Evolutionary conservation across 345 rosid species (phyloP), one percentile per base, ranked within the genome.

Genomic region (Salix purpurea): DNA sequence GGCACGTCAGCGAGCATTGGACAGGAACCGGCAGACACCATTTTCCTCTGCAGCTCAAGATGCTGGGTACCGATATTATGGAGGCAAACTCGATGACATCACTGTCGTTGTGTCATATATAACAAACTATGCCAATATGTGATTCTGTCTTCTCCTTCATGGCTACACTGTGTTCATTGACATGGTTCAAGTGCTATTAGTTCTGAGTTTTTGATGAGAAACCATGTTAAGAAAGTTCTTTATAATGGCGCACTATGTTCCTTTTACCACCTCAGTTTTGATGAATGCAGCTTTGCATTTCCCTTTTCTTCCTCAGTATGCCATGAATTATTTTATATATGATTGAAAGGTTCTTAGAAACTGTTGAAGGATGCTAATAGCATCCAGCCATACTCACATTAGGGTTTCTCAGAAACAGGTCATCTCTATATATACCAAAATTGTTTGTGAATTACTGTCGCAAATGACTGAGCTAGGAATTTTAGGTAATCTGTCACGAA

Each of bases 21-120:
- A 82, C 37, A 34, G 73, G 70, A 78, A 71, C 50, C 67, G 79
- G 64, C 84, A 78, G 65, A 69, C 84, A 56, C 84, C 84, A 24
- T 82, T 82, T 71, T 78, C 84, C 44, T 30, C 78, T 26, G 81
- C 84, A 6, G 84, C 84, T 60, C 84, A 82, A 71, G 81, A 82
- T 4, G 84, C 84, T 26, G 84, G 84, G 37, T 82, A 23, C 79
- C 78, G 84, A 48, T 82, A 82, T 69, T 82, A 82, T 46, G 84
- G 84, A 2, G 84, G 84, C 52, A 82, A 82, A 71, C 84, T 82
- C 19, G 84, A 82, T 61, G 84, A 82, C 37, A 74, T 82, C 23
- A 82, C 84, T 42, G 84, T 78, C 28, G 74, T 82, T 11, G 84
- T 82, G 12, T 82, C 84, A 15, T 82, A 70, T 48, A 28, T 78